Percentiles rank a stretch among this genome's conserved stretches.
phyloP scores from a whole-genome alignment of 371 early-diverging fungal genomes.

The Cokeromyces recurvatus region DNA sequence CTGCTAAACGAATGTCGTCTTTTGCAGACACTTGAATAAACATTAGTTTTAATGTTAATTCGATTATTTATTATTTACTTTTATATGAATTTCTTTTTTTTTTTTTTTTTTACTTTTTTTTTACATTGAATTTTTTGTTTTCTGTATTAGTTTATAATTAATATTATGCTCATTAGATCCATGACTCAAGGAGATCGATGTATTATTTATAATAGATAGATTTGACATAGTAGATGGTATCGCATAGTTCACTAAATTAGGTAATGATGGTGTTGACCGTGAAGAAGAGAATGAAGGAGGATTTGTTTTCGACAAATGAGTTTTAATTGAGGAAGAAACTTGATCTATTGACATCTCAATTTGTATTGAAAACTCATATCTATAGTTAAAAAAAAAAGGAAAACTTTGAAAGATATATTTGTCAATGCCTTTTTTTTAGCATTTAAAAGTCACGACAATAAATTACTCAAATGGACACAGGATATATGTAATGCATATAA shows the following conservation, averaged over 20 bases:
- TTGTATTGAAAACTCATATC: too few relatives aligned
- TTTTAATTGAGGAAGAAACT: too few relatives aligned
- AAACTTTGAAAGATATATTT: too few relatives aligned
- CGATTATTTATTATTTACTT: not conserved
- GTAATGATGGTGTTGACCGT: conserved; percentile 34
- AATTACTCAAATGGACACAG: too few relatives aligned
- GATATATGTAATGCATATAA: too few relatives aligned
- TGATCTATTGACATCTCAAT: too few relatives aligned
- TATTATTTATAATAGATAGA: conserved; percentile 7
- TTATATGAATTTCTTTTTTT: not conserved
- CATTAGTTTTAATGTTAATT: not conserved
- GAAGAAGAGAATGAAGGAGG: too few relatives aligned
- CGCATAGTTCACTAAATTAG: conserved; percentile 26
- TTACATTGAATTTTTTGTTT: not conserved
- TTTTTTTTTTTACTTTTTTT: not conserved
- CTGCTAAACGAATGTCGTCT: conserved; percentile 46
- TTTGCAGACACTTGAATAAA: conserved; percentile 8
- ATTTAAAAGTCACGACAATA: too few relatives aligned
- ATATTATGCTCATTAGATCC: conserved; percentile 17
- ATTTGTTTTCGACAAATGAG: too few relatives aligned
- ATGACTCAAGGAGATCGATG: conserved; percentile 18
- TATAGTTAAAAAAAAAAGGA: too few relatives aligned
- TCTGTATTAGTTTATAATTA: not conserved
- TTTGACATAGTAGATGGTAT: conserved; percentile 15
- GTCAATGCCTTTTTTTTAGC: too few relatives aligned